A percentile compares a stretch with the other conserved stretches of the same genome.
Evolutionary conservation across 139 green algal genomes (phyloP).

Genomic region (Tetratostichococcus sp.): DNA sequence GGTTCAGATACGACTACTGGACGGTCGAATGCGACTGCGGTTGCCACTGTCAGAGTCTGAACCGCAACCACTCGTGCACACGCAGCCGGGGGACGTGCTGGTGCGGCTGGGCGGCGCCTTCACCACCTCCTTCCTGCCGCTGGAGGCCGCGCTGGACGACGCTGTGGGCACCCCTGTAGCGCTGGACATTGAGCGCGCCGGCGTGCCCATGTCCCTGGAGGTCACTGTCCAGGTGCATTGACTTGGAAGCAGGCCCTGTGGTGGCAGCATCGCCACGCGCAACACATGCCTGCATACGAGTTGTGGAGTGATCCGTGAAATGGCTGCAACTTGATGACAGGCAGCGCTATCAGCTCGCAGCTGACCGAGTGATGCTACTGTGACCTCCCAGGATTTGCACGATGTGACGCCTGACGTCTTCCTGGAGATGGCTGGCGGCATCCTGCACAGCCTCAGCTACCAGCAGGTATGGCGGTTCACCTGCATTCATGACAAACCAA

Average conservation of each 20-base stretch:
- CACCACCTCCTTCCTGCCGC: constrained; percentile 70
- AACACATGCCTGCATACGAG: too few species aligned
- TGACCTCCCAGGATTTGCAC: constrained; percentile 72
- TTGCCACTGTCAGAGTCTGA: too few species aligned
- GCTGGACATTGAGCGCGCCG: constrained; percentile 34
- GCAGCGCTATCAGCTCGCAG: too few species aligned
- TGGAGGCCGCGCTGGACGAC: constrained; percentile 80
- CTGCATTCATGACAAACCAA: too few species aligned
- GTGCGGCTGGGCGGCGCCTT: constrained; percentile 39
- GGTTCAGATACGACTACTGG: too few species aligned
- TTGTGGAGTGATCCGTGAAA: too few species aligned
- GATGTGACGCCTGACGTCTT: constrained; percentile 68
- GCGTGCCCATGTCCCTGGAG: constrained; percentile 9
- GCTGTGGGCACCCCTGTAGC: constrained; percentile 3
- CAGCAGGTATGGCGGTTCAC: constrained; percentile 47
- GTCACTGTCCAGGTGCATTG: constrained; percentile 16
- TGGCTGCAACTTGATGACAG: too few species aligned
- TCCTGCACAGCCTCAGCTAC: constrained; percentile 81
- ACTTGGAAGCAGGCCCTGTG: background rate
- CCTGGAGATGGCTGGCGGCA: constrained; percentile 73
- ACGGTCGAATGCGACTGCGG: too few species aligned
- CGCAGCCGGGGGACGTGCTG: constrained; percentile 87
- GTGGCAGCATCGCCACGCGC: too few species aligned
- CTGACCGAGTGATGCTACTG: too few species aligned
- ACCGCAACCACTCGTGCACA: too few species aligned